Evolutionary conservation across 164 flowering plant genomes (phyloP), one percentile per base, ranked within the genome.

Genomic region (Echeveria elegans): DNA sequence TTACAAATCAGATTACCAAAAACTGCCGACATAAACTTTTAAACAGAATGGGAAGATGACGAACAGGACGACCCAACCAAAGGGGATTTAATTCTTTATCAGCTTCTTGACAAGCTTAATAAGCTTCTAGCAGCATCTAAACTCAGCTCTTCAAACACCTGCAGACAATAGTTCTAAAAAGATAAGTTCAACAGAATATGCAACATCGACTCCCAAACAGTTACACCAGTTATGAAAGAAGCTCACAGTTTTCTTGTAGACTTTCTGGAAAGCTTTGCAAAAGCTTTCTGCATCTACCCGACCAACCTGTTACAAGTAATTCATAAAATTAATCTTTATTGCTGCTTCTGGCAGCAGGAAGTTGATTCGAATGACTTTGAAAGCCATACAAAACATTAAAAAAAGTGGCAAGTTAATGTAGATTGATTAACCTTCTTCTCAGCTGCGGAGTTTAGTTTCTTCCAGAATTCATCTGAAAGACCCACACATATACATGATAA

Each of bases 401-500:
- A 1, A 10, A 24, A n/a, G 8, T 31, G 64, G 24, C n/a, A 26
- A 64, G n/a, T 3, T 38, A 48, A 29, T 5, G 45, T 28, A 2
- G 18, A 21, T 21, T 34, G 19, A 28, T 2, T 56, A 43, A 86
- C 91, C 91, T 84, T 86, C 74, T 36, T 74, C 75, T 79, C 85
- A 58, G 85, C 87, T 67, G 77, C 84, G 64, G 71, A 66, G 73
- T 75, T 81, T 62, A 84, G 77, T 67, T 83, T 86, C 72, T 70
- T 72, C 91, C 91, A 86, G 43, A 86, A 86, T 31, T 81, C 77
- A 75, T 80, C 88, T 84, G 82, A 64, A 9, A 56, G 29, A 10
- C 63, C 7, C 66, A 34, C 23, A 41, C 43, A 29, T 68, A 53
- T 34, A 48, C 16, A 34, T 34, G 7, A 61, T 56, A 72, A 45